phyloP scores from a whole-genome alignment of 306 rosid species.

The barrel medic (Medicago truncatula) region MtrunA17r5.0-ANR NC_053049.1:4284501-4285000 shows the following conservation, averaged over 20 bases:
- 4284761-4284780: not conserved
- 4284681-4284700: not conserved
- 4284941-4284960: conserved; percentile 23
- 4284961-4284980: conserved; percentile 5
- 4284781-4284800: conserved; percentile 5
- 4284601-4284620: too few species aligned
- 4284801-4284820: conserved; percentile 25
- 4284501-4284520: too few species aligned
- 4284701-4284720: not conserved
- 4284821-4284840: not conserved
- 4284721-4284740: not conserved
- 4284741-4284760: not conserved
- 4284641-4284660: not conserved
- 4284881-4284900: conserved; percentile 1
- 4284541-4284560: too few species aligned
- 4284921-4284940: conserved; percentile 16
- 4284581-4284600: too few species aligned
- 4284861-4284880: conserved; percentile 9
- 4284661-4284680: conserved; percentile 1
- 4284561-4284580: too few species aligned
- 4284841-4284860: conserved; percentile 1
- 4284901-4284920: conserved; percentile 32
- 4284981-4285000: not conserved
- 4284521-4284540: too few species aligned
- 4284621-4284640: too few species aligned